These are phyloP conservation scores for Phoma sp. DNA, from an alignment of 2,329 filamentous ascomycete species.

Conservation along the genomic window DNA sequence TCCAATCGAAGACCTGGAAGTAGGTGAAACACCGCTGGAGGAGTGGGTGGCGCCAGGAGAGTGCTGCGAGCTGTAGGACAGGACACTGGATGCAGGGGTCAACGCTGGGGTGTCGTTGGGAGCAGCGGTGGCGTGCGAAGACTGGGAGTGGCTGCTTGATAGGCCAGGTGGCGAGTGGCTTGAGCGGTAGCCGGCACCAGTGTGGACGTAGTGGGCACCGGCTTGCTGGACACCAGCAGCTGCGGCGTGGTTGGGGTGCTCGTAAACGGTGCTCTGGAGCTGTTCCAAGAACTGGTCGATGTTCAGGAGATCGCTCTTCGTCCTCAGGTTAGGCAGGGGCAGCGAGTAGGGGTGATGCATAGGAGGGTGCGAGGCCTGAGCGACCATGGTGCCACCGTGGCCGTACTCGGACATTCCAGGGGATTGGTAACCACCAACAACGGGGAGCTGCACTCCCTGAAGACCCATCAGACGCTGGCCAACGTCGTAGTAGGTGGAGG, in stretches of 20 bases:
- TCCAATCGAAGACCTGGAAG: conserved; percentile 61
- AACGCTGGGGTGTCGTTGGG: conserved; percentile 72
- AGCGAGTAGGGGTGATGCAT: conserved; percentile 85
- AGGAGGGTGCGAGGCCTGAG: conserved; percentile 64
- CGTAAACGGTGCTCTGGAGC: conserved; percentile 95
- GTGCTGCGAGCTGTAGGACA: conserved; percentile 79
- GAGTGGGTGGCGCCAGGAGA: conserved; percentile 75
- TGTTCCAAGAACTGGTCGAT: conserved; percentile 95
- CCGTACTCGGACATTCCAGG: conserved; percentile 60
- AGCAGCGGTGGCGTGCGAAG: conserved; percentile 60
- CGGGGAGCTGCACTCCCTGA: conserved; percentile 67
- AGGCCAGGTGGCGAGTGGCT: conserved; percentile 63
- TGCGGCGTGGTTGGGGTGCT: conserved; percentile 83
- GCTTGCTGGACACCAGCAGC: conserved; percentile 79
- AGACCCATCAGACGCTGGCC: conserved; percentile 86
- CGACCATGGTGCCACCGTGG: conserved; percentile 59
- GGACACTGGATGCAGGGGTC: conserved; percentile 75
- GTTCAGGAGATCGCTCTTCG: conserved; percentile 90
- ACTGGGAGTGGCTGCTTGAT: conserved; percentile 47
- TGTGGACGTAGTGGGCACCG: conserved; percentile 69
- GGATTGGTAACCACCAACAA: conserved; percentile 40
- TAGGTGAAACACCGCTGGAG: conserved; percentile 68
- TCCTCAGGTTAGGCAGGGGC: conserved; percentile 86
- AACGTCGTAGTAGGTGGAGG: conserved; percentile 87
- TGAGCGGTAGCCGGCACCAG: conserved; percentile 59